Evolutionary conservation across 331 rosid species (phyloP).

Genomic region (Rhamnella rubrinervis): DNA sequence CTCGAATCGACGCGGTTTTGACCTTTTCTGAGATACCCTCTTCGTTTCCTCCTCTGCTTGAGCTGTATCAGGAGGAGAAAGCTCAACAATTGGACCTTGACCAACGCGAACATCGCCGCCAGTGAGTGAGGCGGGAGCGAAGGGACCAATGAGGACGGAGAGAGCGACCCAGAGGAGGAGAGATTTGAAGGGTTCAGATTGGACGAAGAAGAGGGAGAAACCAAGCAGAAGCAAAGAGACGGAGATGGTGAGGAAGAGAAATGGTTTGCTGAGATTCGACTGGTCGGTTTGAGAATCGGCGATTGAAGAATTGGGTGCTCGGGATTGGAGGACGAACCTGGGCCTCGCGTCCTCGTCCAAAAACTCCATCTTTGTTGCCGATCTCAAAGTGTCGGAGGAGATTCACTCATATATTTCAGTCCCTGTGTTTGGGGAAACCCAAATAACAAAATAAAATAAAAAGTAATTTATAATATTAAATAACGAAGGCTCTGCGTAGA

Average conservation of each 20-base stretch:
- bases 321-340: constrained; percentile 74
- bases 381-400: not conserved
- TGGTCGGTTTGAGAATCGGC: constrained; percentile 22
- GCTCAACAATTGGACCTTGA: constrained; percentile 46
- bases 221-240: constrained; percentile 50
- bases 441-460: too few relatives aligned
- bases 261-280: constrained; percentile 44
- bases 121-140: constrained; percentile 71
- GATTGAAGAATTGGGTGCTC: constrained; percentile 27
- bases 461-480: too few relatives aligned
- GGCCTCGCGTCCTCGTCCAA: constrained; percentile 89
- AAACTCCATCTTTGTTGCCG: constrained; percentile 60
- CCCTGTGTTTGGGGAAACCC: too few relatives aligned
- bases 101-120: constrained; percentile 86
- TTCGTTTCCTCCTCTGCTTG: constrained; percentile 40
- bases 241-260: constrained; percentile 37
- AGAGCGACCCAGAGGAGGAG: constrained; percentile 77
- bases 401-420: too few relatives aligned
- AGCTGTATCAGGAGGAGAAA: constrained; percentile 36
- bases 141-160: constrained; percentile 78
- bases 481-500: too few relatives aligned
- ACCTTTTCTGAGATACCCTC: constrained; percentile 47
- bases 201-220: constrained; percentile 57
- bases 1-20: constrained; percentile 54
- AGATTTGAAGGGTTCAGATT: constrained; percentile 72